Evolutionary conservation across 202 grass and related monocot genomes (phyloP), one percentile per base, ranked within the genome.

Genomic region (Panicum hallii): DNA sequence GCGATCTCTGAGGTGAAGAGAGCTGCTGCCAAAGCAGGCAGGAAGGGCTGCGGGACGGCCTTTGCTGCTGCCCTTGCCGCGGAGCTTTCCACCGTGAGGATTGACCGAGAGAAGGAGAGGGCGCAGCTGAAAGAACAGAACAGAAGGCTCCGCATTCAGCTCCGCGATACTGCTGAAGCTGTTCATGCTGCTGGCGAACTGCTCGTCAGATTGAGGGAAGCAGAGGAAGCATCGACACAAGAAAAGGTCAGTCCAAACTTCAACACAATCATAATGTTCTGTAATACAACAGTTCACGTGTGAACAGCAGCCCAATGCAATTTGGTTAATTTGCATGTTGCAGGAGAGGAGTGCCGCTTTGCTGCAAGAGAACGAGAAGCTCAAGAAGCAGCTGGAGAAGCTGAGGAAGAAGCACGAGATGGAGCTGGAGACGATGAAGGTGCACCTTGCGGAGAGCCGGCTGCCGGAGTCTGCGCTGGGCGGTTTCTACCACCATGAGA

Each of bases 161-260:
- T 97, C 12, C 91, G 93, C 3, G 93, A 99, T 54, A 99, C 97
- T 1, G 97, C 97, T 17, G 97, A 99, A 86, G 97, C 97, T 23
- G 97, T 99, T 15, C 93, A 99, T 80, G 97, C 97, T 74, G 96
- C 96, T 26, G 96, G 96, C 20, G 96, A 99, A 84, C 88, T 99
- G 17, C 91, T 99, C 0, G 96, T 99, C 12, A 87, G 96, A 40
- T 82, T 99, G 75, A 92, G 96, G 68, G 96, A 99, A 78, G 88
- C 93, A 34, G 96, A 99, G 77, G 93, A 90, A 64, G 86, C 93
- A 71, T 86, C 89, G 63, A 73, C 91, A 9, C 79, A 79, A 83
- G 89, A 94, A 82, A 85, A 93, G 90, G 90, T 95, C 11, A 75
- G 71, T 67, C 58, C 9, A 60, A 57, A 75, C 19, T 41, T 56